Evolutionary conservation across 2,329 filamentous ascomycete genomes (phyloP), one percentile per base, ranked within the genome.

Genomic region (Blastomyces parvus): DNA sequence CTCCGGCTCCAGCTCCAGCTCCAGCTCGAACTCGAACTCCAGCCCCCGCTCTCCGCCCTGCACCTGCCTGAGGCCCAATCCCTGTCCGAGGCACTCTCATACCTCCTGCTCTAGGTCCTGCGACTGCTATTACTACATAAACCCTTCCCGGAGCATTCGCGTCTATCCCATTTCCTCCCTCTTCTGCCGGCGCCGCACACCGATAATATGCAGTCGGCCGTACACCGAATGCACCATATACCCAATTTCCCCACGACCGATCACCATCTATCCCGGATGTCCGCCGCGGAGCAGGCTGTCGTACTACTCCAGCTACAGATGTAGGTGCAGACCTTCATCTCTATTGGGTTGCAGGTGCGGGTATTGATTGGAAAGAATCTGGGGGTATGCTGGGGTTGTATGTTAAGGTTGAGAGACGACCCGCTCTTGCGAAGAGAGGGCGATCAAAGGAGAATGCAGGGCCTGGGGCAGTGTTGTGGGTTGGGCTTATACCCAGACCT

Each of bases 1-100:
- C 38, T 69, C 67, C 30, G 58, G 46, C 40, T 66, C 67, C 30
- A 66, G 33, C 59, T 61, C 59, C 3, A 25, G 30, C 17, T 61
- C 59, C 1, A 19, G n/a, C 25, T 50, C 42, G 2, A 22, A 6
- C 9, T 61, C 59, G 11, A 33, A 27, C 27, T 53, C 59, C 2
- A 44, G 69, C 13, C 33, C 57, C 33, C 38, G n/a, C n/a, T 19
- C 22, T 27, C 36, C 25, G 1, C 8, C 53, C 4, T 56, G 56
- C 38, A 40, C 36, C 42, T 59, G 58, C 59, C 42, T 48, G 13
- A 69, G 57, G 40, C 68, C 67, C 38, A 58, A 42, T 42, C 64
- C 67, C 40, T 67, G 36, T 53, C 44, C 46, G 6, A 53, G 46
- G 11, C 27, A 44, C 36, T 53, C 19, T 30, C 17, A 14, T 36